Evolutionary conservation across 345 rosid species (phyloP), one percentile per base, ranked within the genome.

Genomic region (Rhodomyrtus tomentosa): DNA sequence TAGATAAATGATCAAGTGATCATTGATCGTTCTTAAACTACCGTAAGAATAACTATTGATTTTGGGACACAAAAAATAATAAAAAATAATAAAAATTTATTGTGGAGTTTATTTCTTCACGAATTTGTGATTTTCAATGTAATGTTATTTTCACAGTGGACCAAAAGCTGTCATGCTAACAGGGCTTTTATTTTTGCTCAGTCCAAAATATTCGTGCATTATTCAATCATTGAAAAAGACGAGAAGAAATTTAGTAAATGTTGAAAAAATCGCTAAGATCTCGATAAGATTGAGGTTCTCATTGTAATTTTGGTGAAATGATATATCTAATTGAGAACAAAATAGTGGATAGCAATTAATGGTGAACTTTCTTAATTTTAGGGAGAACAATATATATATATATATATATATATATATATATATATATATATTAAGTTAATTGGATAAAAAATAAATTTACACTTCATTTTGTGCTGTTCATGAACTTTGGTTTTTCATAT

Each of bases 221-320:
- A 59, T 59, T 29, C 10, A 29, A 14, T 32, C 1, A 20, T 62
- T 32, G 2, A 21, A 4, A 32, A 62, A 32, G 42, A 32, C 4
- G 6, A 32, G 12, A 32, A 62, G 12, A 29, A 22, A 16, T 32
- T 32, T 62, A 62, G 16, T 16, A 32, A 16, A 62, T 18, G 6
- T 5, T 32, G 0, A 59, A 7, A 29, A 62, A 62, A 16, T 62
- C 0, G 9, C 40, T 8, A 32, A 3, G 11, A 62, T 32, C 42
- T 62, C 1, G 0, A 16, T 62, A 32, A 2, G 42, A 62, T 18
- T 16, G 20, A 62, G 42, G 42, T 62, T 32, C 3, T 0, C 0
- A 24, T 18, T 29, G 4, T 62, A 32, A 62, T 29, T 62, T 32
- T 8, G 7, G 29, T 32, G 42, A 32, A 38, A 4, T 20, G 6